These are phyloP conservation scores for Neofusicoccum ribis DNA, from an alignment of 2,329 filamentous ascomycete genomes.

Conservation along the genomic window DNA sequence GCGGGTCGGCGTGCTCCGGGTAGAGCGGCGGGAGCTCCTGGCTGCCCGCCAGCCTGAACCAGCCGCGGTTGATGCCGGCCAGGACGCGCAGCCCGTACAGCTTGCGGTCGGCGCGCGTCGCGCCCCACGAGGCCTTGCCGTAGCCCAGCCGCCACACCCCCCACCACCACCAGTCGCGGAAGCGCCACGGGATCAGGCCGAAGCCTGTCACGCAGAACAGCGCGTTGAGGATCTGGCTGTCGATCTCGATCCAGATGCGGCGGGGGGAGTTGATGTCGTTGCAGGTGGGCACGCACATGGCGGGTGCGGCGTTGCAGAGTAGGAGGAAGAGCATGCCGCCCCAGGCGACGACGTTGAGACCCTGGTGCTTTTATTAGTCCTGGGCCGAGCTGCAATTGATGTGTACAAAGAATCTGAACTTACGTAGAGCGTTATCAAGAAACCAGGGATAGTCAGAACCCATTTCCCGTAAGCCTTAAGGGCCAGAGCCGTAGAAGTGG, in stretches of 20 bases:
- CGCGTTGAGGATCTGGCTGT: conserved; percentile 79
- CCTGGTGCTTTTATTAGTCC: conserved; percentile 27
- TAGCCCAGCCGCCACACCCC: conserved; percentile 61
- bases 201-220: conserved; percentile 88
- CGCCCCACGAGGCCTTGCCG: conserved; percentile 25
- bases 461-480: conserved; percentile 69
- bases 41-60: conserved; percentile 73
- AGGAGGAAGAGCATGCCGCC: conserved; percentile 88
- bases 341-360: conserved; percentile 83
- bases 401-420: not conserved
- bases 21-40: conserved; percentile 48
- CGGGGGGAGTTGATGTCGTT: conserved; percentile 73
- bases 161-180: conserved; percentile 75
- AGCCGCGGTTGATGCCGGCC: conserved; percentile 71
- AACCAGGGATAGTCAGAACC: conserved; percentile 72
- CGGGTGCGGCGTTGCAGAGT: conserved; percentile 70
- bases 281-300: conserved; percentile 72
- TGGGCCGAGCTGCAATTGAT: not conserved
- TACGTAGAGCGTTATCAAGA: conserved; percentile 71
- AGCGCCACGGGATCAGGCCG: conserved; percentile 80
- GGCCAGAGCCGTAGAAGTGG: conserved; percentile 59
- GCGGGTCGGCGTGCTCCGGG: not conserved
- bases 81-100: conserved; percentile 62
- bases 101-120: conserved; percentile 42
- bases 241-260: conserved; percentile 82